Evolutionary conservation across 345 rosid species (phyloP), one percentile per base, ranked within the genome.

Genomic region (Eucalyptus pauciflora): DNA sequence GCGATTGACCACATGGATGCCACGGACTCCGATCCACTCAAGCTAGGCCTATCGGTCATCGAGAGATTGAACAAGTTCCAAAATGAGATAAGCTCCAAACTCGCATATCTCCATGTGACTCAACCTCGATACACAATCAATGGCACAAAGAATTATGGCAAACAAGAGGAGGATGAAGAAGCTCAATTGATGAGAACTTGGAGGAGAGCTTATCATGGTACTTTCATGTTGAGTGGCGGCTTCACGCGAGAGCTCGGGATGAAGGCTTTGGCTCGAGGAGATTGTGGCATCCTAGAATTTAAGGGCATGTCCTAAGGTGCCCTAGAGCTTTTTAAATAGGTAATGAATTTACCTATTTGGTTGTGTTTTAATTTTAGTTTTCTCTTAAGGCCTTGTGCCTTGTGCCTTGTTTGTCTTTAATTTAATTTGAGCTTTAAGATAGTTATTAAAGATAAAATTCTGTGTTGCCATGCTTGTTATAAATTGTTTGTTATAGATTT

Each of bases 231-330:
- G 2, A 86, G 56, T 13, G 88, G 90, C 3, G 86, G 90, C 16
- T 86, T 67, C 43, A 76, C 67, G 2, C 56, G 81, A 45, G 81
- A 89, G 29, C 71, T 48, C 2, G 90, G 90, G 41, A 71, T 37
- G 69, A 49, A 71, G 76, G 88, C 88, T n/a, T 27, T 86, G 5
- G 88, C 54, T 2, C 25, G 54, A 18, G 51, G 95, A 50, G 96
- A 94, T 90, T n/a, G n/a, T n/a, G n/a, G n/a, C n/a, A n/a, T n/a
- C n/a, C n/a, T n/a, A n/a, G n/a, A n/a, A n/a, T n/a, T n/a, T n/a
- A n/a, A n/a, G n/a, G n/a, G n/a, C n/a, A n/a, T n/a, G n/a, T n/a
- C n/a, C n/a, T n/a, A n/a, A n/a, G n/a, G n/a, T n/a, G n/a, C n/a
- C n/a, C n/a, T n/a, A n/a, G n/a, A n/a, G n/a, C n/a, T n/a, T n/a